Evolutionary conservation across 331 rosid species (phyloP).

Genomic region (Acacia pycnantha): DNA sequence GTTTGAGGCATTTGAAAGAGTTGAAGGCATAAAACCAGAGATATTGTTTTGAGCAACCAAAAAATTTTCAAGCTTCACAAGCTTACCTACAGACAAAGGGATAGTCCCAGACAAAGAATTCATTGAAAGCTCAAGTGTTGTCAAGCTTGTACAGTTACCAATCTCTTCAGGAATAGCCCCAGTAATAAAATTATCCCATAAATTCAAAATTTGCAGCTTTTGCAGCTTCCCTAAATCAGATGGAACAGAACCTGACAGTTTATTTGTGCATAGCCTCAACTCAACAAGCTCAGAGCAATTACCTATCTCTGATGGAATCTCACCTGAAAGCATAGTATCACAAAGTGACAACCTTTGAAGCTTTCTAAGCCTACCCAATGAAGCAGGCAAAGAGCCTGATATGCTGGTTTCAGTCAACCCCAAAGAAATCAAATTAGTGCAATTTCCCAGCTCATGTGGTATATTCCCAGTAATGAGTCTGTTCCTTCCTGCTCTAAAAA

Average conservation of each 20-base stretch:
- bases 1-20: slow-evolving; percentile 50
- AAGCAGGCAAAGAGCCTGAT: slow-evolving; percentile 56
- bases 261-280: slow-evolving; percentile 50
- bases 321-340: slow-evolving; percentile 60
- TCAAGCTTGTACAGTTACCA: slow-evolving; percentile 59
- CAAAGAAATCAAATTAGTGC: slow-evolving; percentile 49
- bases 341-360: slow-evolving; percentile 54
- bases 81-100: slow-evolving; percentile 45
- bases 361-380: slow-evolving; percentile 50
- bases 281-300: slow-evolving; percentile 61
- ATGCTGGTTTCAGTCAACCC: slow-evolving; percentile 53
- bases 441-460: slow-evolving; percentile 52
- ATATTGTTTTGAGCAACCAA: slow-evolving; percentile 59
- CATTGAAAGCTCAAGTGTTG: slow-evolving; percentile 49
- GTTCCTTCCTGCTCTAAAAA: slow-evolving; percentile 57
- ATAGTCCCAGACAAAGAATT: slow-evolving; percentile 60
- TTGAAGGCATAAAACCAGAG: slow-evolving; percentile 55
- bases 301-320: slow-evolving; percentile 58
- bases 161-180: slow-evolving; percentile 61
- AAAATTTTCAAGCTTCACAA: slow-evolving; percentile 48
- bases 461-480: slow-evolving; percentile 43
- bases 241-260: slow-evolving; percentile 59
- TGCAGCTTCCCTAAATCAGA: slow-evolving; percentile 53
- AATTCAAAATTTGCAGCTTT: slow-evolving; percentile 47
- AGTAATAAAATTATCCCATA: slow-evolving; percentile 54